Evolutionary conservation across 1,284 basidiomycete species (phyloP).

Genomic region (Fomes fomentarius): DNA sequence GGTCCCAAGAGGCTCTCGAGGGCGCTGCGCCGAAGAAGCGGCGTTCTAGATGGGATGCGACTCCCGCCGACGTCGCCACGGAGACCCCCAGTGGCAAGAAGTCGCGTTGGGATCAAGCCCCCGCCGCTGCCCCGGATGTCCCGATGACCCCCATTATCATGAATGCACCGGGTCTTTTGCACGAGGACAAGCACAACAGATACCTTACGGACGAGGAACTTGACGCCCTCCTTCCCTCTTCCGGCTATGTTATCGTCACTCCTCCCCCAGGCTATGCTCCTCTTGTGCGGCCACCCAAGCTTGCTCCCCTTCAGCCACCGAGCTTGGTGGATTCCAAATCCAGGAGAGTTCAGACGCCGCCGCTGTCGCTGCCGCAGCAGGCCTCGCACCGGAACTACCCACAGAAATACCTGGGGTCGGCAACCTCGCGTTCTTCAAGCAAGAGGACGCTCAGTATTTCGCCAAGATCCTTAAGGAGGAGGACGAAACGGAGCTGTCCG

Average conservation of each 20-base stretch:
- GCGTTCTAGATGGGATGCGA: conserved; percentile 92
- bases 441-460: conserved; percentile 98
- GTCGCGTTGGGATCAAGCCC: conserved; percentile 96
- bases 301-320: conserved; percentile 76
- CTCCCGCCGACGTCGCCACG: conserved; percentile 66
- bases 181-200: conserved; percentile 93
- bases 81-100: conserved; percentile 71
- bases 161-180: conserved; percentile 81
- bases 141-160: conserved; percentile 82
- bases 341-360: conserved; percentile 93
- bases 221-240: conserved; percentile 84
- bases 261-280: conserved; percentile 95
- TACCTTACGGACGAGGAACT: conserved; percentile 97
- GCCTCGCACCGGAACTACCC: conserved; percentile 93
- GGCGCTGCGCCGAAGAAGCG: conserved; percentile 84
- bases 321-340: conserved; percentile 91
- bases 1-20: conserved; percentile 75
- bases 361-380: conserved; percentile 83
- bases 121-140: conserved; percentile 54
- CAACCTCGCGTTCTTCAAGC: conserved; percentile 96
- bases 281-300: conserved; percentile 77
- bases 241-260: conserved; percentile 90
- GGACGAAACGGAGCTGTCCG: conserved; percentile 91
- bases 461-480: conserved; percentile 95
- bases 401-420: conserved; percentile 99